Evolutionary conservation across 116 monocot genomes (phyloP), one percentile per base, ranked within the genome.

Genomic region (Zostera marina): DNA sequence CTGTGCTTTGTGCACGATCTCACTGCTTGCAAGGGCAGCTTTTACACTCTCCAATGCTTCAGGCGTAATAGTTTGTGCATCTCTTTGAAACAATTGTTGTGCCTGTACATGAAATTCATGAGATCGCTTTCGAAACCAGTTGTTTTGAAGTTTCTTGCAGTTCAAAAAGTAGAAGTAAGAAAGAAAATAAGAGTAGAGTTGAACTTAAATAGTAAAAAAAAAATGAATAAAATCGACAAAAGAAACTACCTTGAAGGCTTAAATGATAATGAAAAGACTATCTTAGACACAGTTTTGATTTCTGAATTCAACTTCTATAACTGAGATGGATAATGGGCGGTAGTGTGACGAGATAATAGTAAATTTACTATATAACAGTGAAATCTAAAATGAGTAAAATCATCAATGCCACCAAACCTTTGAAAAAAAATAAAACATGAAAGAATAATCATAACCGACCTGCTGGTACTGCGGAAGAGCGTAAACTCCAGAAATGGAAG

Each of bases 11-110:
- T 92, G 87, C 49, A 87, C 87, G 58, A 74, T 66, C 19, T 92
- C 92, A 55, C 92, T 87, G 45, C 69, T 87, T 7, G 92, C 87
- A 54, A 92, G 76, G 22, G 92, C 92, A 54, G 87, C 92, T 60
- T 92, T 92, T 26, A 92, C 92, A 66, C 81, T 81, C 60, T 87
- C 83, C 41, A 92, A 19, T 23, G 92, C 92, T 69, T 92, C 92
- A n/a, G 92, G 87, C 38, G 83, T 92, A 41, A 92, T 92, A 11
- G 87, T 92, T 62, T 92, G 87, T 10, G 92, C 87, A 74, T 92
- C 92, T 40, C 78, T 73, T 68, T 92, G 87, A 51, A 92, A 92
- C 40, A 92, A 68, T 59, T 92, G 92, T 9, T 92, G 92, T 38
- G 87, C 92, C 92, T 87, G 44, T 15, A n/a, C 61, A 47, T 14